These are phyloP conservation scores for Ustulina deusta DNA, from an alignment of 2,329 filamentous ascomycete species.

Conservation along the genomic window DNA sequence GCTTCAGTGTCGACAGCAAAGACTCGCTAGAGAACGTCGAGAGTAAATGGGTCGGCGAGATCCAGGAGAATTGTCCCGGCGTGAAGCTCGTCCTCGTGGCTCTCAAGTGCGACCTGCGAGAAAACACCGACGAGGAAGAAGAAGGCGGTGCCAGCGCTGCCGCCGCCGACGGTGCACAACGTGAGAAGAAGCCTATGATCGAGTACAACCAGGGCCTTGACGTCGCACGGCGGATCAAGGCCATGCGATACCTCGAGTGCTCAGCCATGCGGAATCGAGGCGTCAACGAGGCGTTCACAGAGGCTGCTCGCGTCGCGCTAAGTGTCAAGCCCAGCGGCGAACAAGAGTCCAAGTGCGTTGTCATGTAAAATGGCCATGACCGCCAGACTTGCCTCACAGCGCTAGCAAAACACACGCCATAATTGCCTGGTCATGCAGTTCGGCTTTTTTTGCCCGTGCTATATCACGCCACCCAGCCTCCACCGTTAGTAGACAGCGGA, in stretches of 20 bases:
- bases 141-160: constrained; percentile 57
- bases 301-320: constrained; percentile 93
- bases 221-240: constrained; percentile 90
- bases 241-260: constrained; percentile 95
- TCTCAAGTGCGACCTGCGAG: constrained; percentile 94
- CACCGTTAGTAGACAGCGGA: not conserved
- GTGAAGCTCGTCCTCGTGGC: constrained; percentile 96
- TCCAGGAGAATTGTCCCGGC: constrained; percentile 95
- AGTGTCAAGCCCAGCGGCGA: constrained; percentile 75
- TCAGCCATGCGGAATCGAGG: constrained; percentile 98
- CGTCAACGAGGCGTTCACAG: constrained; percentile 98
- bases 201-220: constrained; percentile 92
- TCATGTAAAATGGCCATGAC: constrained; percentile 65
- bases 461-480: constrained; percentile 6
- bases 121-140: constrained; percentile 78
- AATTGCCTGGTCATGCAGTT: constrained; percentile 3
- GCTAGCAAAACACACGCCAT: not conserved
- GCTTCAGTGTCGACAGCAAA: constrained; percentile 96
- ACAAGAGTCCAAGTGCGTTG: constrained; percentile 66
- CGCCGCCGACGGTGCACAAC: constrained; percentile 54
- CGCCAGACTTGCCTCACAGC: not conserved
- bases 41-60: constrained; percentile 98
- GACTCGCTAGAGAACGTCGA: constrained; percentile 98
- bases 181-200: constrained; percentile 79
- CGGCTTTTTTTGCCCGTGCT: constrained; percentile 3